Conservation (phyloP, 2,329 filamentous ascomycete genomes). For the Alternaria tenuissima region DNA sequence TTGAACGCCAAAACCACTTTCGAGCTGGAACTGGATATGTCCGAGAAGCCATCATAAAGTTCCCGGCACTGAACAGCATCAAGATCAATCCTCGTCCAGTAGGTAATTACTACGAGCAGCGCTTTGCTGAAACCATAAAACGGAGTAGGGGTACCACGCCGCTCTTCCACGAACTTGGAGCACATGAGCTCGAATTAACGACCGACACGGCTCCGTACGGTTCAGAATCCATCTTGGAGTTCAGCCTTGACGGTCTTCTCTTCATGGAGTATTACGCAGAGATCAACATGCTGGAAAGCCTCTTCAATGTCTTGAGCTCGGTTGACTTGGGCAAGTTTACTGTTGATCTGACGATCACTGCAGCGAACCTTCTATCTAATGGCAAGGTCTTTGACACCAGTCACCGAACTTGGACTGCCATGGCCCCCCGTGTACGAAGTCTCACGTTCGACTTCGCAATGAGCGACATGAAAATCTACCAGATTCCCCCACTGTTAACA, state of each 20-base stretch:
- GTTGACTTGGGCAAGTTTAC: background rate
- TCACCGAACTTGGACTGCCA: background rate
- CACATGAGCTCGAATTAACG: background rate
- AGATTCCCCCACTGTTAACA: background rate
- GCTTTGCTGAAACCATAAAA: background rate
- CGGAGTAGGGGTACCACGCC: background rate
- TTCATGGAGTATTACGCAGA: slow-evolving; percentile 3
- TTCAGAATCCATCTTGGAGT: background rate
- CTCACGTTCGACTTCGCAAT: background rate
- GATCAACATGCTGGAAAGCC: background rate
- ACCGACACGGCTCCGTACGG: background rate
- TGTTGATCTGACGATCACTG: background rate
- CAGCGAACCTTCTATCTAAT: background rate
- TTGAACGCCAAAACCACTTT: background rate
- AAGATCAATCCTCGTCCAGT: background rate
- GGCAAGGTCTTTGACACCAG: background rate
- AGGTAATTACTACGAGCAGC: background rate
- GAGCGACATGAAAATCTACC: background rate
- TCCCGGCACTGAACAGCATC: background rate
- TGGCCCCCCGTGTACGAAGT: background rate
- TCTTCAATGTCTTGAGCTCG: background rate
- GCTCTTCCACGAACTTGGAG: background rate
- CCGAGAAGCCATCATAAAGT: background rate
- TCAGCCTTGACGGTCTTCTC: background rate
- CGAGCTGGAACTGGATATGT: background rate